Percentiles rank a stretch among this genome's conserved stretches.
Conservation (phyloP, 805 yeast species). For the Suhomyces xylopsoci region DNA sequence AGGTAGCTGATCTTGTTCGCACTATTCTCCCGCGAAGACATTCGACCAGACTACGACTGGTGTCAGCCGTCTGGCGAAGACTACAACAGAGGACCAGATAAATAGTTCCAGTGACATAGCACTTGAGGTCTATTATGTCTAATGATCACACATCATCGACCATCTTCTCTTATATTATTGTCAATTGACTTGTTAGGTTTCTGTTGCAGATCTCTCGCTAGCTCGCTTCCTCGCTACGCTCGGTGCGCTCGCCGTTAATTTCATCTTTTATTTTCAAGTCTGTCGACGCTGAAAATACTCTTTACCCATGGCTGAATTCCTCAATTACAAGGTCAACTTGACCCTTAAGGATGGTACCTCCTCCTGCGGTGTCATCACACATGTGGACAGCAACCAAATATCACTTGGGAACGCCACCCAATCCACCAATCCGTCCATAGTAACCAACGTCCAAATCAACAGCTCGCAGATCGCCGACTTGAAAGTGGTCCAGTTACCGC, state of each 20-base stretch:
- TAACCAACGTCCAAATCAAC: constrained; percentile 15
- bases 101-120: too few species aligned
- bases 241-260: not conserved
- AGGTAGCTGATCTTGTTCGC: not conserved
- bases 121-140: too few species aligned
- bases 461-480: constrained; percentile 50
- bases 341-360: constrained; percentile 37
- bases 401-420: constrained; percentile 22
- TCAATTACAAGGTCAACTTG: constrained; percentile 40
- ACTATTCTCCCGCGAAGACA: not conserved
- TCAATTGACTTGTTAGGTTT: not conserved
- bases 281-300: not conserved
- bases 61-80: not conserved
- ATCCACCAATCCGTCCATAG: constrained; percentile 10
- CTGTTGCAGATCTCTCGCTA: not conserved
- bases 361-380: constrained; percentile 32
- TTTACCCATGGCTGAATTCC: constrained; percentile 34
- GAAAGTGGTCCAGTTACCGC: constrained; percentile 55
- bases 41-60: not conserved
- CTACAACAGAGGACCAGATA: not conserved
- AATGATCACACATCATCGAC: too few species aligned
- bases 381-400: constrained; percentile 29
- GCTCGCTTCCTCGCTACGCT: not conserved
- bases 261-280: not conserved
- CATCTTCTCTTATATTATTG: too few species aligned